Evolutionary conservation across 768 basidiomycete species (phyloP).

Genomic region (Suillus subaureus): DNA sequence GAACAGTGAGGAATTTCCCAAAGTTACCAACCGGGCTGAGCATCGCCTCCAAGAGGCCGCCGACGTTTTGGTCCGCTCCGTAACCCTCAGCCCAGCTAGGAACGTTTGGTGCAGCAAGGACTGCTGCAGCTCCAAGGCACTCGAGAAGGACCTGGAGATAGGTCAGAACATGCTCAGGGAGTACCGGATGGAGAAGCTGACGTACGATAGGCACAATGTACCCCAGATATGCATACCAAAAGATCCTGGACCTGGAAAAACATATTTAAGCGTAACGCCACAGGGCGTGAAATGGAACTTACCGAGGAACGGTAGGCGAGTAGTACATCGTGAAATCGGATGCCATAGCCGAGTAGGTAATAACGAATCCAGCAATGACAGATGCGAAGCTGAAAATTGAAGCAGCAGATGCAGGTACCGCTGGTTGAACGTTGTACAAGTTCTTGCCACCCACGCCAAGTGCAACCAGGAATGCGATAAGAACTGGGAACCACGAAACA

Average conservation of each 20-base stretch:
- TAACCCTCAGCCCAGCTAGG: constrained; percentile 61
- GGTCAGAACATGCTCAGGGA: background rate
- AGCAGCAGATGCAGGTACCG: constrained; percentile 54
- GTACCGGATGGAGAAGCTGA: constrained; percentile 26
- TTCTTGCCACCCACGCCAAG: constrained; percentile 77
- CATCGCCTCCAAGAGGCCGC: constrained; percentile 65
- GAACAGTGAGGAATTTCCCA: constrained; percentile 69
- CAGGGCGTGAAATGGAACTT: constrained; percentile 12
- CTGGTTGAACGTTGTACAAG: constrained; percentile 48
- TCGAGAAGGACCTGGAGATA: constrained; percentile 38
- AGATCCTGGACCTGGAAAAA: constrained; percentile 54
- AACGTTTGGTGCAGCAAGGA: constrained; percentile 54
- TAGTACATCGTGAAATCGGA: constrained; percentile 81
- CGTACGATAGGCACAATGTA: constrained; percentile 63
- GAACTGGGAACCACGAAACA: constrained; percentile 74
- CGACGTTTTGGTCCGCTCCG: constrained; percentile 53
- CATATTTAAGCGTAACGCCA: constrained; percentile 13
- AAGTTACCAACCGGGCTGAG: constrained; percentile 63
- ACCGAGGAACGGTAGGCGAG: constrained; percentile 60
- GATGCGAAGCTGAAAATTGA: constrained; percentile 66
- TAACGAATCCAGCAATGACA: constrained; percentile 71
- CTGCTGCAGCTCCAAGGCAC: constrained; percentile 71
- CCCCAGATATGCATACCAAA: constrained; percentile 65
- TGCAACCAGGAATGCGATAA: constrained; percentile 72
- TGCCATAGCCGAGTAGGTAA: constrained; percentile 61